These are phyloP conservation scores for Nitzschia sp. DNA, from an alignment of 108 stramenopile genomes.

Conservation along the genomic window DNA sequence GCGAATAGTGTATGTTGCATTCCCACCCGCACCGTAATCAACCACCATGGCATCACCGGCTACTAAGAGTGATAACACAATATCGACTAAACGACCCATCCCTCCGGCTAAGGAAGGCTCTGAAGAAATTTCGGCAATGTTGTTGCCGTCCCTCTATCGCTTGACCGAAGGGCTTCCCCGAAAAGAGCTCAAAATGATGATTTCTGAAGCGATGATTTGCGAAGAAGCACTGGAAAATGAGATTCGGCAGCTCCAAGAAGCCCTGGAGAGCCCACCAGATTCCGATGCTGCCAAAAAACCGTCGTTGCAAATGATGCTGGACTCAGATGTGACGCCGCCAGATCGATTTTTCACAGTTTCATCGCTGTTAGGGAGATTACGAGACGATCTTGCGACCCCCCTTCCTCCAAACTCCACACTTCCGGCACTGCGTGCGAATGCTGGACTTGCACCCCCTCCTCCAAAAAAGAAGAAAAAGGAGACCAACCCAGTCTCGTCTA, in stretches of 20 bases:
- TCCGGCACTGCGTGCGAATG: constrained; percentile 16
- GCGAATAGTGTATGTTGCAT: too few relatives aligned
- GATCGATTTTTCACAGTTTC: constrained; percentile 77
- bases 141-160: constrained; percentile 50
- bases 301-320: constrained; percentile 51
- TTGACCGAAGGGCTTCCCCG: constrained; percentile 69
- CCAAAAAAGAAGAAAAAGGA: constrained; percentile 23
- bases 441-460: constrained; percentile 11
- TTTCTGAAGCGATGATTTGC: constrained; percentile 64
- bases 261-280: constrained; percentile 25
- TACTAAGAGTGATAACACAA: background rate
- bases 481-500: background rate
- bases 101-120: background rate
- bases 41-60: background rate
- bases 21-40: too few relatives aligned
- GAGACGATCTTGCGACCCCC: constrained; percentile 75
- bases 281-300: background rate
- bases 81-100: background rate
- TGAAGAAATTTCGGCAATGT: constrained; percentile 5
- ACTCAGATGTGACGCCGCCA: constrained; percentile 65
- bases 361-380: constrained; percentile 72
- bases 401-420: constrained; percentile 53
- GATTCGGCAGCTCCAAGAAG: constrained; percentile 54
- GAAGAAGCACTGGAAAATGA: constrained; percentile 70
- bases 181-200: constrained; percentile 62